Percentiles rank a stretch among this genome's conserved stretches.
Evolutionary conservation across 345 rosid species (phyloP).

Genomic region (Odontarrhena argentea): DNA sequence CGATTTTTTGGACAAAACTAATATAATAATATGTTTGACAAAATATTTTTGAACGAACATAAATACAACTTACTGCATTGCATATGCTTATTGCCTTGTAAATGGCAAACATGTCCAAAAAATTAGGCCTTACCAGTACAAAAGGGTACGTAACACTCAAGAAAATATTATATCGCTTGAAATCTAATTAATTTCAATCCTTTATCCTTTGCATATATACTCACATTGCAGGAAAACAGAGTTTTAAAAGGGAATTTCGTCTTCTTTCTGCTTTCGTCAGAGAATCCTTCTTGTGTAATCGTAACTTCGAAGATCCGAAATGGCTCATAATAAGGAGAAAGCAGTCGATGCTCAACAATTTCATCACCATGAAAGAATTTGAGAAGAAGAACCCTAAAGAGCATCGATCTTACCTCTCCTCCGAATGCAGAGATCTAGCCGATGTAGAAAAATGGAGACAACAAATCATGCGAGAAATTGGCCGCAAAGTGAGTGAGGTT

Average conservation of each 20-base stretch:
- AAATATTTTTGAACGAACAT: too few relatives aligned
- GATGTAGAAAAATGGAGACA: slow-evolving; percentile 97
- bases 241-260: slow-evolving; percentile 15
- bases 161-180: not conserved
- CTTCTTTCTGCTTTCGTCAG: not conserved
- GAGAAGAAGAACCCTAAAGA: slow-evolving; percentile 93
- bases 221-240: slow-evolving; percentile 29
- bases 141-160: not conserved
- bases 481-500: slow-evolving; percentile 86
- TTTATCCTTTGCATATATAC: not conserved
- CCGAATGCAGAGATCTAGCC: slow-evolving; percentile 83
- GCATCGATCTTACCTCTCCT: slow-evolving; percentile 87
- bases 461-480: slow-evolving; percentile 87
- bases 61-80: too few relatives aligned
- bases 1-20: too few relatives aligned
- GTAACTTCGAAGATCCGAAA: slow-evolving; percentile 37
- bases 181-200: not conserved
- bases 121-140: slow-evolving; percentile 11
- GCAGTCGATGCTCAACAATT: slow-evolving; percentile 97
- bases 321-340: slow-evolving; percentile 97
- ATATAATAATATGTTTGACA: too few relatives aligned
- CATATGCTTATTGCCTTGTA: not conserved
- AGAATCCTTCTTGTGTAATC: not conserved
- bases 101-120: not conserved
- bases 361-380: slow-evolving; percentile 63